Conservation (phyloP, 768 basidiomycete genomes). For the Phallus indusiatus region DNA sequence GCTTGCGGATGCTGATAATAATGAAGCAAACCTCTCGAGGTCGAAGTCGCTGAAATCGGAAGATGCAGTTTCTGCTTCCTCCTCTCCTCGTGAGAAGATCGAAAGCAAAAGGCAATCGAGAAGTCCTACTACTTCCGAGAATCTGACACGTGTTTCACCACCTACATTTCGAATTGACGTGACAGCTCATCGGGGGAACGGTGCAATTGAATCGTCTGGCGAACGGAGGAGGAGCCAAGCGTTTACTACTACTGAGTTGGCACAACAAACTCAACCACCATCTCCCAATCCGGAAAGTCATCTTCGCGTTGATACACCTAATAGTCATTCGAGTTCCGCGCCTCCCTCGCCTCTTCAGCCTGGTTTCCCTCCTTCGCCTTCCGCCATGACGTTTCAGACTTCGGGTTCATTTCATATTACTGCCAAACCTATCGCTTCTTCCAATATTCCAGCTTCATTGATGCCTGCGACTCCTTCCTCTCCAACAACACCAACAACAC, state of each 20-base stretch:
- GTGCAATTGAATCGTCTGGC: not conserved
- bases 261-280: not conserved
- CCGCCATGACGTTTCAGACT: not conserved
- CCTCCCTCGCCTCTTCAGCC: constrained; percentile 8
- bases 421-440: not conserved
- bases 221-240: not conserved
- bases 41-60: not conserved
- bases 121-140: not conserved
- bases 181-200: not conserved
- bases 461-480: not conserved
- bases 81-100: not conserved
- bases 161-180: not conserved
- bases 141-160: not conserved
- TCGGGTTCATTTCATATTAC: not conserved
- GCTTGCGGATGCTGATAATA: not conserved
- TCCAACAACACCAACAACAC: no score
- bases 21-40: not conserved
- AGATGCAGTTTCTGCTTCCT: not conserved
- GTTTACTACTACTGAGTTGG: not conserved
- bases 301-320: not conserved
- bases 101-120: not conserved
- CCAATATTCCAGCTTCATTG: not conserved
- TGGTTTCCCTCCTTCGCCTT: constrained; percentile 6
- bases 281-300: not conserved
- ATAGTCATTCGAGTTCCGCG: not conserved